These are phyloP conservation scores for Alternaria viburni DNA, from an alignment of 2,329 filamentous ascomycete genomes.

Conservation along the genomic window DNA sequence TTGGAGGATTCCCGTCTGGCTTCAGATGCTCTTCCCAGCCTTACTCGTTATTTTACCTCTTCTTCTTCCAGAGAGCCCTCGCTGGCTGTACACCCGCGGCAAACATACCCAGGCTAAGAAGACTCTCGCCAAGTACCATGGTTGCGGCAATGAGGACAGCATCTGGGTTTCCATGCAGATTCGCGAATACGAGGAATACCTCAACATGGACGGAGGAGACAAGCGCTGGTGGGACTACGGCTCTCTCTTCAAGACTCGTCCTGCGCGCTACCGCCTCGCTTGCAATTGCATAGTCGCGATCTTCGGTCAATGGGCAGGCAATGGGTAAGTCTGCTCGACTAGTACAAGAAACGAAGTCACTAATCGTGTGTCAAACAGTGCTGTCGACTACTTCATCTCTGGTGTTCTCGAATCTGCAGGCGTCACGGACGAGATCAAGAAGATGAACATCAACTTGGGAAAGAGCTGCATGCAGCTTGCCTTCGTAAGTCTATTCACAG, in stretches of 20 bases:
- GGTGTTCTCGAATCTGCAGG: slow-evolving; percentile 46
- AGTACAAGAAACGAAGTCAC: background rate
- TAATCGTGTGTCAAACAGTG: slow-evolving; percentile 10
- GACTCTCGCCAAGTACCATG: slow-evolving; percentile 64
- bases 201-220: slow-evolving; percentile 60
- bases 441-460: slow-evolving; percentile 48
- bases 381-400: slow-evolving; percentile 40
- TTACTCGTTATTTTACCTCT: slow-evolving; percentile 56
- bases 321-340: slow-evolving; percentile 20
- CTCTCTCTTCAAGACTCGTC: slow-evolving; percentile 58
- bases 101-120: slow-evolving; percentile 59
- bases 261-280: slow-evolving; percentile 56
- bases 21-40: slow-evolving; percentile 35
- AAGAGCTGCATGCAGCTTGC: slow-evolving; percentile 42
- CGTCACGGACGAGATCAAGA: slow-evolving; percentile 37
- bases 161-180: slow-evolving; percentile 39
- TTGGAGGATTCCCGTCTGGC: slow-evolving; percentile 34
- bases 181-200: slow-evolving; percentile 55
- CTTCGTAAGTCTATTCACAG: slow-evolving; percentile 20
- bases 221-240: slow-evolving; percentile 66
- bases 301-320: slow-evolving; percentile 56
- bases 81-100: slow-evolving; percentile 58
- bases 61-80: slow-evolving; percentile 61
- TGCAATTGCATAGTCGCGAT: slow-evolving; percentile 61
- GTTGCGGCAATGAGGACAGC: slow-evolving; percentile 50